These are phyloP conservation scores for Globisporangium spinosum DNA, from an alignment of 352 stramenopile genomes.

Conservation along the genomic window DNA sequence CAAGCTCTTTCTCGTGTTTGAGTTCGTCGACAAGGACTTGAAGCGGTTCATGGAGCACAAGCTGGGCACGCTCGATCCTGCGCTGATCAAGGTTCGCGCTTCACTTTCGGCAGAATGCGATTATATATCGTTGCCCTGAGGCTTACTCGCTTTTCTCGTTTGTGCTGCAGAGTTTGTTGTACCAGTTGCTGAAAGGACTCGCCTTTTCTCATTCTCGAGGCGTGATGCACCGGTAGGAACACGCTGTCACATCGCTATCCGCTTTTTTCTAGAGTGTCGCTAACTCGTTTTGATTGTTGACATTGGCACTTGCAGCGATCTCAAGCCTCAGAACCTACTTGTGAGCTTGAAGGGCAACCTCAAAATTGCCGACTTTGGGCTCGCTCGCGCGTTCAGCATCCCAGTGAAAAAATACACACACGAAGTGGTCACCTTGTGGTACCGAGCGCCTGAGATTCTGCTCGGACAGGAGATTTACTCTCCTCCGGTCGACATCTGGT, in stretches of 20 bases:
- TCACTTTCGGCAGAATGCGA: neutral
- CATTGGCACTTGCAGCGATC: slow-evolving; percentile 60
- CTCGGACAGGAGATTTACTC: slow-evolving; percentile 91
- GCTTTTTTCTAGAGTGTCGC: neutral
- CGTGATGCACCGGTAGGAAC: slow-evolving; percentile 81
- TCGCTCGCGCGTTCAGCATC: slow-evolving; percentile 95
- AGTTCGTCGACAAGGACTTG: slow-evolving; percentile 98
- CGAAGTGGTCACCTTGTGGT: slow-evolving; percentile 99
- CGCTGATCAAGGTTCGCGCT: slow-evolving; percentile 52
- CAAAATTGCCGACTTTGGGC: slow-evolving; percentile 98
- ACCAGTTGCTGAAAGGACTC: slow-evolving; percentile 85
- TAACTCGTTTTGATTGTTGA: slow-evolving; percentile 1
- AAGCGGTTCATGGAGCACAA: slow-evolving; percentile 95
- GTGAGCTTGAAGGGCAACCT: slow-evolving; percentile 92
- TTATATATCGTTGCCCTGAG: neutral
- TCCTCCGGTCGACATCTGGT: slow-evolving; percentile 86
- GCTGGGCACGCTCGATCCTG: slow-evolving; percentile 50
- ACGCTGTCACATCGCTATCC: slow-evolving; percentile 2
- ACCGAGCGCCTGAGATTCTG: slow-evolving; percentile 97
- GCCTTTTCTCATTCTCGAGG: slow-evolving; percentile 85
- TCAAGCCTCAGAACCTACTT: slow-evolving; percentile 98
- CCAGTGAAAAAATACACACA: slow-evolving; percentile 97
- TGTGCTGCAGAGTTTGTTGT: slow-evolving; percentile 52
- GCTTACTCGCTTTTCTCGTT: neutral
- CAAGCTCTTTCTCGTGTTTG: slow-evolving; percentile 98